Conservation (phyloP, 2,329 filamentous ascomycete genomes). For the Penicillium sp. region DNA sequence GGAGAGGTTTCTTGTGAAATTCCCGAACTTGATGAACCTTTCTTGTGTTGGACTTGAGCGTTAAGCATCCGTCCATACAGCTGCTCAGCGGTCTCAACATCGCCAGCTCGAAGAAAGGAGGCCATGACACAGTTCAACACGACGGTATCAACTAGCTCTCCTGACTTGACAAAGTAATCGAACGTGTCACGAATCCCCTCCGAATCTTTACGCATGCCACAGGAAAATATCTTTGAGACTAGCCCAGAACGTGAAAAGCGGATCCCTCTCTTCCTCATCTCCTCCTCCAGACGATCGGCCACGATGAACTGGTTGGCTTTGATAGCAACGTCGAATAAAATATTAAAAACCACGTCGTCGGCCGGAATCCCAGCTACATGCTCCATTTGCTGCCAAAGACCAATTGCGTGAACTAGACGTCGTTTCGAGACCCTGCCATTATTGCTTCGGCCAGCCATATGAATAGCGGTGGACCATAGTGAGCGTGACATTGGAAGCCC, state of each 20-base stretch:
- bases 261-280: conserved; percentile 72
- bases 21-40: conserved; percentile 13
- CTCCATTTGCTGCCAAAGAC: conserved; percentile 91
- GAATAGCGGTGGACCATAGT: conserved; percentile 84
- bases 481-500: conserved; percentile 65
- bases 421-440: conserved; percentile 54
- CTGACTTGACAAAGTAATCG: conserved; percentile 75
- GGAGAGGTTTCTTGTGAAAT: not conserved
- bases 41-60: conserved; percentile 44
- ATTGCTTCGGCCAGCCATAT: conserved; percentile 74
- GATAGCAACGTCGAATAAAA: conserved; percentile 84
- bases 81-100: conserved; percentile 73
- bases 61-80: conserved; percentile 84
- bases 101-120: conserved; percentile 73
- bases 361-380: conserved; percentile 63
- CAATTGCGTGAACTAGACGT: conserved; percentile 69
- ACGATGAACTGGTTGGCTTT: conserved; percentile 82
- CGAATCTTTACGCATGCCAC: conserved; percentile 73
- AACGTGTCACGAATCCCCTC: conserved; percentile 76
- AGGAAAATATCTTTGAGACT: conserved; percentile 79
- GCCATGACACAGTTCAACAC: conserved; percentile 85
- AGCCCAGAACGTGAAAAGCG: conserved; percentile 76
- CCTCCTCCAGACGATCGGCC: conserved; percentile 79
- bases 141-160: conserved; percentile 84
- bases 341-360: conserved; percentile 84